Evolutionary conservation across 768 basidiomycete species (phyloP).

Genomic region (Macrolepiota fuliginosa): DNA sequence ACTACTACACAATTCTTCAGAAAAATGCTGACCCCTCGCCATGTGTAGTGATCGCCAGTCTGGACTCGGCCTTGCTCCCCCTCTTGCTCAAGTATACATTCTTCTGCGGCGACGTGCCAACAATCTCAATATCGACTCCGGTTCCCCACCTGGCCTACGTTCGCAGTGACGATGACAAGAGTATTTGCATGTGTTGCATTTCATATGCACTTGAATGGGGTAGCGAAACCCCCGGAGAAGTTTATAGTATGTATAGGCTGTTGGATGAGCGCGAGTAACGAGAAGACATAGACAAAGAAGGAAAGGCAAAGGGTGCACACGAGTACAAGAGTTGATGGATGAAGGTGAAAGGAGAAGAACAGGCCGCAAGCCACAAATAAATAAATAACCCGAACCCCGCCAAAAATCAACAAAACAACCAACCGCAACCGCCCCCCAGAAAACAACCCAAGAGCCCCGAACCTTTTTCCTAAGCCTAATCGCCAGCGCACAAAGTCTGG

Average conservation of each 20-base stretch:
- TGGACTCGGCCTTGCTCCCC: slow-evolving; percentile 85
- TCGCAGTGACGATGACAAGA: slow-evolving; percentile 92
- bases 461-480: not conserved
- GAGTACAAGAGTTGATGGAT: too few species aligned
- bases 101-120: slow-evolving; percentile 80
- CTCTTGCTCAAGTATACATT: slow-evolving; percentile 92
- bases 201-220: slow-evolving; percentile 89
- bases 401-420: not conserved
- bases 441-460: not conserved
- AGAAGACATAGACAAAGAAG: slow-evolving; percentile 23
- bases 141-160: slow-evolving; percentile 59
- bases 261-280: slow-evolving; percentile 24
- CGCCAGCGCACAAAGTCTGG: too few species aligned
- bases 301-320: too few species aligned
- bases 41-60: slow-evolving; percentile 93
- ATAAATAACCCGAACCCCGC: not conserved
- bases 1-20: slow-evolving; percentile 76
- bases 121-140: slow-evolving; percentile 95
- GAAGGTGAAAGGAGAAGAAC: slow-evolving; percentile 16
- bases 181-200: slow-evolving; percentile 83
- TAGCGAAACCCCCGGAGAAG: slow-evolving; percentile 73
- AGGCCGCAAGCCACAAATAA: not conserved
- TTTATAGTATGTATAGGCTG: slow-evolving; percentile 65
- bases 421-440: slow-evolving; percentile 1
- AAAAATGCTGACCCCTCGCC: slow-evolving; percentile 94